phyloP scores from a whole-genome alignment of 2,329 filamentous ascomycete species.

The Fusarium redolens region DNA sequence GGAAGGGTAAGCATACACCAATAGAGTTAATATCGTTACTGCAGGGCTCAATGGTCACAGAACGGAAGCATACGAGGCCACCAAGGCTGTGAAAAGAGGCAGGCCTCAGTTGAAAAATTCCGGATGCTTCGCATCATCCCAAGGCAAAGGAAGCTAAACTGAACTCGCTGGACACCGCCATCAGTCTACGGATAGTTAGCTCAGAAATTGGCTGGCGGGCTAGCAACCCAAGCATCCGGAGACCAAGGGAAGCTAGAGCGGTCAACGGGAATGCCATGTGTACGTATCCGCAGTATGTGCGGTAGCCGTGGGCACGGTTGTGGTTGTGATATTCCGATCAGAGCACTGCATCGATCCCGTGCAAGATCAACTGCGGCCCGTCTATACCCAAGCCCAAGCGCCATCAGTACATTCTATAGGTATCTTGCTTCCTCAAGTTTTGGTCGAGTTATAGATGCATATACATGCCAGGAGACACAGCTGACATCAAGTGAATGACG shows the following conservation, averaged over 20 bases:
- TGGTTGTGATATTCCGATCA: slow-evolving; percentile 25
- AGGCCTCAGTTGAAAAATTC: slow-evolving; percentile 38
- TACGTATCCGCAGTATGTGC: slow-evolving; percentile 24
- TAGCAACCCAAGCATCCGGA: slow-evolving; percentile 41
- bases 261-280: slow-evolving; percentile 43
- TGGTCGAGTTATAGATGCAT: slow-evolving; percentile 20
- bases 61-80: slow-evolving; percentile 34
- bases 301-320: slow-evolving; percentile 31
- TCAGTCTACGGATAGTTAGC: slow-evolving; percentile 30
- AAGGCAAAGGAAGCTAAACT: slow-evolving; percentile 29
- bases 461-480: slow-evolving; percentile 34
- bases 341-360: slow-evolving; percentile 33
- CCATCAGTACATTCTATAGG: slow-evolving; percentile 23
- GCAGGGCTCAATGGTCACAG: background rate
- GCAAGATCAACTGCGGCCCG: slow-evolving; percentile 32
- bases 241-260: slow-evolving; percentile 40
- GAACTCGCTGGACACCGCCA: slow-evolving; percentile 44
- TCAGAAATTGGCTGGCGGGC: slow-evolving; percentile 39
- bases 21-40: background rate
- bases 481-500: slow-evolving; percentile 23
- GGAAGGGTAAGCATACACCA: background rate
- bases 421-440: slow-evolving; percentile 20
- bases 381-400: slow-evolving; percentile 35
- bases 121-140: slow-evolving; percentile 34
- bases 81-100: slow-evolving; percentile 25